phyloP scores from a whole-genome alignment of 2,329 filamentous ascomycete species.

The Calonectria fujianensis region DNA sequence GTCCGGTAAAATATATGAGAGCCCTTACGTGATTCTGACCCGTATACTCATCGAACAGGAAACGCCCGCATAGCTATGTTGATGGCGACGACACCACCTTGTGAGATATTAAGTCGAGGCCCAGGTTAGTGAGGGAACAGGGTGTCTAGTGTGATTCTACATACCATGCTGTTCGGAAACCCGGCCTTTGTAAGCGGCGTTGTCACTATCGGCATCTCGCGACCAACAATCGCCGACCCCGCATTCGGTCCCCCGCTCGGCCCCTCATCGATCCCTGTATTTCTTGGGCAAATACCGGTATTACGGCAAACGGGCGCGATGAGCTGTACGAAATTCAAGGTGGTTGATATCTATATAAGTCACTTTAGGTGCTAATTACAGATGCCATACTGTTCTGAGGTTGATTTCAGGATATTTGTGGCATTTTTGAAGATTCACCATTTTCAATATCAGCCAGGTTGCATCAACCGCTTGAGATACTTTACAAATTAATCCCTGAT shows the following conservation, averaged over 20 bases:
- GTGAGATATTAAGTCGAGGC: neutral
- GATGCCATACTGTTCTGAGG: neutral
- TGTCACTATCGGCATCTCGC: neutral
- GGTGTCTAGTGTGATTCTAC: too few relatives aligned
- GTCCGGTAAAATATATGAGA: too few relatives aligned
- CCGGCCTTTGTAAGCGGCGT: neutral
- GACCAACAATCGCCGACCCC: neutral
- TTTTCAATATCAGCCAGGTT: too few relatives aligned
- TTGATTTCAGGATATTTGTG: neutral
- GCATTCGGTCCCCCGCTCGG: neutral
- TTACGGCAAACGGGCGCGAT: neutral
- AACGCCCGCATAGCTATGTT: too few relatives aligned
- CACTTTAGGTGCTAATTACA: neutral
- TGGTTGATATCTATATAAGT: neutral
- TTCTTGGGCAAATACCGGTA: neutral
- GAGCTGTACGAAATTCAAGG: neutral
- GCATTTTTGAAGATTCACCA: neutral
- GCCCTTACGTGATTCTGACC: too few relatives aligned
- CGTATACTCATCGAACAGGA: too few relatives aligned
- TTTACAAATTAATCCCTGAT: too few relatives aligned
- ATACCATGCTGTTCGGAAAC: neutral
- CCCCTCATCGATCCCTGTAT: neutral
- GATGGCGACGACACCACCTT: neutral
- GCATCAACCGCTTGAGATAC: too few relatives aligned
- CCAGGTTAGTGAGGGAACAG: neutral